Evolutionary conservation across 164 flowering plant species (phyloP).

Genomic region (Vitis amurensis): DNA sequence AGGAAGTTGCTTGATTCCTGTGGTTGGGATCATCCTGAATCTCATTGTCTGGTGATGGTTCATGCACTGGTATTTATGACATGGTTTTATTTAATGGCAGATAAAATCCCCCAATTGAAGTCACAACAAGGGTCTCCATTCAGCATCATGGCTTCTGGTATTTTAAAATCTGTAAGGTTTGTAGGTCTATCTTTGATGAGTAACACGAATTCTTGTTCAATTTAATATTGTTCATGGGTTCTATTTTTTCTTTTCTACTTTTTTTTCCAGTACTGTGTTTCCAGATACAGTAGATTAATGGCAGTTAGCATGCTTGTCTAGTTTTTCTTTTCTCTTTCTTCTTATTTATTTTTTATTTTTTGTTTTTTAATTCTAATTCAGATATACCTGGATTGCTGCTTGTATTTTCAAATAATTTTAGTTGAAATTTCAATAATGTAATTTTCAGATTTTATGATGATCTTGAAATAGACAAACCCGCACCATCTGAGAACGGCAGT

Average conservation of each 20-base stretch:
- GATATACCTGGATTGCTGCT: not conserved
- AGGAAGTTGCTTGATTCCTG: constrained; percentile 13
- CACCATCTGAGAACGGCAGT: not conserved
- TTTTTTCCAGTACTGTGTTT: no score
- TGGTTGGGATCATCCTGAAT: constrained; percentile 13
- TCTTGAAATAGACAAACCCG: constrained; percentile 1
- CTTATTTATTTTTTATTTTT: no score
- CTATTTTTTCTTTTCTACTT: no score
- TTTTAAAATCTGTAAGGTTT: constrained; percentile 47
- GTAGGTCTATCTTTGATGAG: not conserved
- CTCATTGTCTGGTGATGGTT: constrained; percentile 11
- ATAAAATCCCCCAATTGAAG: constrained; percentile 12
- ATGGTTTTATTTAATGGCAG: constrained; percentile 10
- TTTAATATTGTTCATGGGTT: not conserved
- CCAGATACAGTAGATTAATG: no score
- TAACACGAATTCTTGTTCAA: not conserved
- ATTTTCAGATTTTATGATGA: constrained; percentile 19
- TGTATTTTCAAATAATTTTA: not conserved
- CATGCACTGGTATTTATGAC: constrained; percentile 5
- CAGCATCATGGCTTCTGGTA: constrained; percentile 36
- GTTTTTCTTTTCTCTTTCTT: no score
- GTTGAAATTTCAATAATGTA: not conserved
- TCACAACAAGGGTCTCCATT: not conserved
- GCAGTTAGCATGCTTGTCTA: no score
- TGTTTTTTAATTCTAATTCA: no score